These are phyloP conservation scores for Avena insularis DNA, from an alignment of 176 grass and related monocot species.

Conservation along the genomic window DNA sequence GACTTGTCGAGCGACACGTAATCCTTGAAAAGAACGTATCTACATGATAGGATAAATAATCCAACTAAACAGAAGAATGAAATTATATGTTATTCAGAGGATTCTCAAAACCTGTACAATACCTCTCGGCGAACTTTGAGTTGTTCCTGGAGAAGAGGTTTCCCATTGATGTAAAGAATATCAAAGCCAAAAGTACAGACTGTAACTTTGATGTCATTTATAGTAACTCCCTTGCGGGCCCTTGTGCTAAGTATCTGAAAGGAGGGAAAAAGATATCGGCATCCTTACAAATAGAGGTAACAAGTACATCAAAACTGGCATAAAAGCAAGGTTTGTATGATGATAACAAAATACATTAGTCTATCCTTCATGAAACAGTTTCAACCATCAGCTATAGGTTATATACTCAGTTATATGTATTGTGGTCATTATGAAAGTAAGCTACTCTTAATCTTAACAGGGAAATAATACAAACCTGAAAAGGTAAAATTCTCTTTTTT, in stretches of 20 bases:
- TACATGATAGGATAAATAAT: conserved; percentile 25
- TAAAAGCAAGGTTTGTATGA: conserved; percentile 23
- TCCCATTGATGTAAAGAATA: conserved; percentile 89
- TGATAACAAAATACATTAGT: neutral
- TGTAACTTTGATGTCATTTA: conserved; percentile 97
- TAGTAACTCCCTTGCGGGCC: conserved; percentile 90
- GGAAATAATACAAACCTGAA: conserved; percentile 75
- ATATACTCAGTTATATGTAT: conserved; percentile 22
- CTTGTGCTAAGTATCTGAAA: conserved; percentile 92
- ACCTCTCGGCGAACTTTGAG: conserved; percentile 97
- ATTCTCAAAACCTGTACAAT: conserved; percentile 32
- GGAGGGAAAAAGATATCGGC: conserved; percentile 44
- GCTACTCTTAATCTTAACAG: conserved; percentile 34
- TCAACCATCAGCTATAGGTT: conserved; percentile 29
- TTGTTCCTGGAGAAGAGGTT: conserved; percentile 90
- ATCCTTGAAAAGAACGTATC: neutral
- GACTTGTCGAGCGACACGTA: too few species aligned
- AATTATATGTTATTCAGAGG: conserved; percentile 39
- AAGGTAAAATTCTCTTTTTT: conserved; percentile 90
- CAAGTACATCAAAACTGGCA: conserved; percentile 25
- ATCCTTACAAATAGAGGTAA: conserved; percentile 21
- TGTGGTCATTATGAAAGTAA: conserved; percentile 11
- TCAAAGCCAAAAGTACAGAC: conserved; percentile 98
- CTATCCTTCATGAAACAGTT: neutral
- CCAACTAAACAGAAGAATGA: conserved; percentile 9